These are phyloP conservation scores for Cordia subcordata DNA, from an alignment of 257 asterid species.

Conservation along the genomic window DNA sequence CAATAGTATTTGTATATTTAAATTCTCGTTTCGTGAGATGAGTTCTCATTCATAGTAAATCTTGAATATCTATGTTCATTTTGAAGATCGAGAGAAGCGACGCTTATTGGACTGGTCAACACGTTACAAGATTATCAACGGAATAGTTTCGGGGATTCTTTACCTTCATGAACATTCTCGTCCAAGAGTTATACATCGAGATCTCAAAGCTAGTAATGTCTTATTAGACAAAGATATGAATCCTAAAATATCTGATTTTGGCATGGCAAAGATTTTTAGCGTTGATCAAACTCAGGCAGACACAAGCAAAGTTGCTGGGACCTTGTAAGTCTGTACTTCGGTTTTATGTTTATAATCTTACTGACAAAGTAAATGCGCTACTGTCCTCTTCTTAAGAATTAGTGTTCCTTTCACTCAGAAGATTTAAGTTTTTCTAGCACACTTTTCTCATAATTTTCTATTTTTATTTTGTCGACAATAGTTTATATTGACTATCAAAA, in stretches of 20 bases:
- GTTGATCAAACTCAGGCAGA: neutral
- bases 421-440: neutral
- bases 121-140: neutral
- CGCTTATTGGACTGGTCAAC: constrained; percentile 1
- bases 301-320: neutral
- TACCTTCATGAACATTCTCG: constrained; percentile 5
- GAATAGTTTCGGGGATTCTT: neutral
- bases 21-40: neutral
- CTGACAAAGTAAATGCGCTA: too few relatives aligned
- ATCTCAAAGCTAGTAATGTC: constrained; percentile 1
- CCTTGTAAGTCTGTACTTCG: neutral
- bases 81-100: neutral
- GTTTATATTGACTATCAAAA: neutral
- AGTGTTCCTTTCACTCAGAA: too few relatives aligned
- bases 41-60: neutral
- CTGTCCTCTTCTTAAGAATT: too few relatives aligned
- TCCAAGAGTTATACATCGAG: neutral
- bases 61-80: neutral
- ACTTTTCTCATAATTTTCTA: neutral
- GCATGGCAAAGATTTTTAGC: neutral
- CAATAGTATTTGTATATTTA: neutral
- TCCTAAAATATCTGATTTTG: constrained; percentile 1
- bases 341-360: too few relatives aligned
- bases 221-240: neutral
- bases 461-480: too few relatives aligned